Conservation (phyloP, 2,329 filamentous ascomycete species). For the Cercospora zeina region DNA sequence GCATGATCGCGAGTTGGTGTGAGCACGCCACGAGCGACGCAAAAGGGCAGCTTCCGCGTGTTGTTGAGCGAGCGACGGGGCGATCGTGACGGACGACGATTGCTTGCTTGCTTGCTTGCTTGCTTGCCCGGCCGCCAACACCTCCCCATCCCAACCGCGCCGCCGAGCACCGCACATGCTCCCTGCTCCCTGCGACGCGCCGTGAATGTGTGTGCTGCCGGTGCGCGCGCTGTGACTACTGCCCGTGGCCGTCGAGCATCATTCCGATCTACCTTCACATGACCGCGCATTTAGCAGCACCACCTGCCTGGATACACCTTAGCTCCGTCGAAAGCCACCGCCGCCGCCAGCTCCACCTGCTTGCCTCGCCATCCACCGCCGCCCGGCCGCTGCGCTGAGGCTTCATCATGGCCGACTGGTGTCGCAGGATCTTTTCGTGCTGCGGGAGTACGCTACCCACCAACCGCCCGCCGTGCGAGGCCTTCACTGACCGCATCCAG, state of each 20-base stretch:
- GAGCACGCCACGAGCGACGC: not conserved
- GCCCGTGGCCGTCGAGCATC: not conserved
- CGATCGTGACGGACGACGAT: not conserved
- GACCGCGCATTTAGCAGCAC: slow-evolving; percentile 4
- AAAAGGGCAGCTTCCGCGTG: not conserved
- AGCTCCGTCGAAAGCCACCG: slow-evolving; percentile 1
- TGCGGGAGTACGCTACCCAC: slow-evolving; percentile 35
- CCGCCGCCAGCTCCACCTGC: slow-evolving; percentile 2
- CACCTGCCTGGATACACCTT: slow-evolving; percentile 6
- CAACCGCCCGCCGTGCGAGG: not conserved
- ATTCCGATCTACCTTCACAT: slow-evolving; percentile 8
- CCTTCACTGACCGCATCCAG: slow-evolving; percentile 32
- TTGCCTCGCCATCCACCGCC: slow-evolving; percentile 5
- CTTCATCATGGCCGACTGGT: slow-evolving; percentile 37
- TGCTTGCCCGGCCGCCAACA: slow-evolving; percentile 26
- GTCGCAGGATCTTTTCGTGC: slow-evolving; percentile 39
- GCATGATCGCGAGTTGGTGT: not conserved
- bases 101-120: not conserved
- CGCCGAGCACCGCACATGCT: not conserved
- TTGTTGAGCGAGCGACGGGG: not conserved
- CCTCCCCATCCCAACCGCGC: slow-evolving; percentile 32
- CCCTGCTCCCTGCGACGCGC: not conserved
- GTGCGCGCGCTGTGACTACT: not conserved
- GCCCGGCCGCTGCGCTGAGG: slow-evolving; percentile 25
- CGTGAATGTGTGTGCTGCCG: not conserved